Evolutionary conservation across 768 basidiomycete genomes (phyloP).

Genomic region (Phylloporus rhodoxanthus): DNA sequence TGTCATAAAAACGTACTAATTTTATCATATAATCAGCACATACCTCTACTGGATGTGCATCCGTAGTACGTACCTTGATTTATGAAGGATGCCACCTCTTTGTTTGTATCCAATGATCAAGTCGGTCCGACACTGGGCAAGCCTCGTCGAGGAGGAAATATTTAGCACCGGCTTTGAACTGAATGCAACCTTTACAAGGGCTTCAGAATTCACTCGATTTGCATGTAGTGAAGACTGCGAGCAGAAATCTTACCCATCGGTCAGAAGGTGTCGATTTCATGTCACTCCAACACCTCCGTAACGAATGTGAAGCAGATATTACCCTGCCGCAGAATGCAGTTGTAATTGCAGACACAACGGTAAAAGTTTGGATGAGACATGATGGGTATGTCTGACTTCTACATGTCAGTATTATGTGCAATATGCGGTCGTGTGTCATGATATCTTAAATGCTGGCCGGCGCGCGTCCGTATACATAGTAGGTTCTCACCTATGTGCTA

Average conservation of each 20-base stretch:
- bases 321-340: constrained; percentile 42
- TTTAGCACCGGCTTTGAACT: background rate
- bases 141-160: background rate
- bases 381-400: too few relatives aligned
- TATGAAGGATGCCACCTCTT: background rate
- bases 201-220: constrained; percentile 37
- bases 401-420: background rate
- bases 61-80: background rate
- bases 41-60: background rate
- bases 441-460: background rate
- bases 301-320: background rate
- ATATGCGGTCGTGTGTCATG: background rate
- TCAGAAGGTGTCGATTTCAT: constrained; percentile 53
- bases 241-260: constrained; percentile 39
- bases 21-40: constrained; percentile 1
- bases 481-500: too few relatives aligned
- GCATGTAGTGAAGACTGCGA: constrained; percentile 44
- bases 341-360: constrained; percentile 43
- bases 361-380: too few relatives aligned
- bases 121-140: background rate
- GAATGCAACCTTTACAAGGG: background rate
- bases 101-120: background rate
- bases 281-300: constrained; percentile 61
- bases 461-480: too few relatives aligned
- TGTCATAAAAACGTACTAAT: background rate